Evolutionary conservation across 2,329 filamentous ascomycete genomes (phyloP), one percentile per base, ranked within the genome.

Genomic region (Calonectria naviculata): DNA sequence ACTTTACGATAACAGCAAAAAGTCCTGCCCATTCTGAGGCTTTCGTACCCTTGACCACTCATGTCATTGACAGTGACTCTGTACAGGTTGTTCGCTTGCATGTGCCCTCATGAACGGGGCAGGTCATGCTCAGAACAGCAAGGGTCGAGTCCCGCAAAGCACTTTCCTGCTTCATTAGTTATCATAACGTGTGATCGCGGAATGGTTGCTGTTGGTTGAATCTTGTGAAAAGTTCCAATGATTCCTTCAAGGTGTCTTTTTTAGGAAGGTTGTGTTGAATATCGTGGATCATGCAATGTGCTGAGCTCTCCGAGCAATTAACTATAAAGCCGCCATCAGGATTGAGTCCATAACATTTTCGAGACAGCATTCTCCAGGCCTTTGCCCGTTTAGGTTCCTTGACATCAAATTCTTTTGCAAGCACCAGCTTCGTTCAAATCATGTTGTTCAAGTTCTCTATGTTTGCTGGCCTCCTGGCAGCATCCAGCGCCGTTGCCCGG

Each of bases 381-480:
- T 28, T 8, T 29, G 10, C 31, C 4, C 13, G n/a, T 44, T 67
- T 24, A 13, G 19, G 56, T 34, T 28, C n/a, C 29, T 24, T 34
- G 26, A 36, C 7, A 38, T 3, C n/a, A 28, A 44, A 9, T 34
- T n/a, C 24, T 52, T 19, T 21, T 15, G 15, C 7, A 17, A 15
- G n/a, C 15, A 65, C 17, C 17, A 12, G 24, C 21, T 17, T 28
- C 2, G 19, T n/a, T 21, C 4, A 21, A 19, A 68, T 21, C 10
- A 70, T 65, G 62, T 34, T 65, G 60, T 68, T 68, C 60, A 68
- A 65, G 41, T 62, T 52, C 17, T 52, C 29, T 46, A 36, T 70
- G 44, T 10, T 65, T 38, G 42, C 44, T 24, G 34, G 34, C 36
- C 62, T 70, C 15, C 19, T 65, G 67, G 67, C 67, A 34, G 67